These are phyloP conservation scores for Pezicula radicicola DNA, from an alignment of 2,329 filamentous ascomycete genomes.

Conservation along the genomic window DNA sequence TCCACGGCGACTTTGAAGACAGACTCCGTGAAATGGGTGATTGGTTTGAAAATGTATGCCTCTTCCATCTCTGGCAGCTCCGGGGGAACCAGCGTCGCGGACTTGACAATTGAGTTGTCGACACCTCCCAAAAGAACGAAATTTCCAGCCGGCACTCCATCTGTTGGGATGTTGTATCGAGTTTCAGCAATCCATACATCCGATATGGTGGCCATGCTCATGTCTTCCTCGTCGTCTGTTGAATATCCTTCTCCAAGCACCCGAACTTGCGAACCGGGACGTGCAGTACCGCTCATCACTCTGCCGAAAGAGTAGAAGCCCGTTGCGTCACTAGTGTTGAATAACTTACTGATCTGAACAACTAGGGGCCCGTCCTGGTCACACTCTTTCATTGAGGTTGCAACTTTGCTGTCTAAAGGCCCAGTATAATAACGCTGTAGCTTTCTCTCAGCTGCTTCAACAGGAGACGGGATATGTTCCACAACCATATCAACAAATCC, in stretches of 20 bases:
- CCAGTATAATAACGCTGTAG: conserved; percentile 91
- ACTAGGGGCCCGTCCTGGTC: conserved; percentile 88
- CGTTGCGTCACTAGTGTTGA: conserved; percentile 86
- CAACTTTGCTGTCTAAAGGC: conserved; percentile 77
- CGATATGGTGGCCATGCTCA: conserved; percentile 80
- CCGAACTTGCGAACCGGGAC: conserved; percentile 77
- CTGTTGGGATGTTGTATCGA: conserved; percentile 86
- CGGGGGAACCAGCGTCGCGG: conserved; percentile 81
- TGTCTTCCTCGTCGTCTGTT: conserved; percentile 96
- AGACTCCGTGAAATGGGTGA: conserved; percentile 94
- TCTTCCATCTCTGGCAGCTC: conserved; percentile 84
- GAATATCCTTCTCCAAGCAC: conserved; percentile 96
- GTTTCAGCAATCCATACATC: conserved; percentile 91
- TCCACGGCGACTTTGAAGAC: conserved; percentile 98
- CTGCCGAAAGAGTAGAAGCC: conserved; percentile 87
- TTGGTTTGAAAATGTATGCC: conserved; percentile 90
- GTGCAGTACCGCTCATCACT: conserved; percentile 88
- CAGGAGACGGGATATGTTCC: conserved; percentile 82
- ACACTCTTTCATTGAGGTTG: conserved; percentile 75
- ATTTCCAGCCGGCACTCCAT: conserved; percentile 90
- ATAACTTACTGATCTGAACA: conserved; percentile 91
- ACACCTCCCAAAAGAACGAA: conserved; percentile 89
- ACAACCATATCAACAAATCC: conserved; percentile 97
- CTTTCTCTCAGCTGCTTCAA: conserved; percentile 71
- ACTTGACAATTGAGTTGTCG: conserved; percentile 98